Evolutionary conservation across 805 yeast genomes (phyloP).

Genomic region (Danielia oregonensis): DNA sequence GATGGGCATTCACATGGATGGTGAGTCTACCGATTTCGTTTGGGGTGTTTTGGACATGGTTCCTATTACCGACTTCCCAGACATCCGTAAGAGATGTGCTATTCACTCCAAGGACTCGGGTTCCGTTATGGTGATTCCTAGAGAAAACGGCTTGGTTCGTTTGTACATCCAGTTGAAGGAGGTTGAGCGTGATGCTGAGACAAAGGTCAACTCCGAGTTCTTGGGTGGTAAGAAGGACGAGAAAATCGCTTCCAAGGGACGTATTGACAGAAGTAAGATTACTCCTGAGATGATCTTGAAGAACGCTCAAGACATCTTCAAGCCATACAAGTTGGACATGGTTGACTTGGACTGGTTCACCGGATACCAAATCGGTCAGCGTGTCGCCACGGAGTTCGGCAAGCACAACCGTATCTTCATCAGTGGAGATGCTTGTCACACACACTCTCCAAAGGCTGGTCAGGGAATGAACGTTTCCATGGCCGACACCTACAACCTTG

Average conservation of each 20-base stretch:
- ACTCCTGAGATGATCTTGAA: slow-evolving; percentile 24
- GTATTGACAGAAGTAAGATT: slow-evolving; percentile 28
- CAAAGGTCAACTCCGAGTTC: neutral
- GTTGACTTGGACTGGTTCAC: slow-evolving; percentile 24
- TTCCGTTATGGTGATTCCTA: slow-evolving; percentile 30
- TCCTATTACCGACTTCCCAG: slow-evolving; percentile 33
- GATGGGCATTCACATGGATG: slow-evolving; percentile 28
- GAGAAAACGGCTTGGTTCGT: slow-evolving; percentile 29
- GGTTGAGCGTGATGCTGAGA: neutral
- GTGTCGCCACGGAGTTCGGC: slow-evolving; percentile 15
- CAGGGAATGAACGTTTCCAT: slow-evolving; percentile 30
- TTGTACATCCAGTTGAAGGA: slow-evolving; percentile 25
- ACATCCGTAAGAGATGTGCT: slow-evolving; percentile 28
- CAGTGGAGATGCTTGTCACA: slow-evolving; percentile 28
- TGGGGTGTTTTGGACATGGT: slow-evolving; percentile 36
- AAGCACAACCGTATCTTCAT: slow-evolving; percentile 24
- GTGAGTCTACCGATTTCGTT: slow-evolving; percentile 30
- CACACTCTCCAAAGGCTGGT: slow-evolving; percentile 32
- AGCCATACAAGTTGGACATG: slow-evolving; percentile 23
- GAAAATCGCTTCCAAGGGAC: slow-evolving; percentile 6
- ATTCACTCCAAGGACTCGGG: slow-evolving; percentile 29
- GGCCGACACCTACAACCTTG: slow-evolving; percentile 24
- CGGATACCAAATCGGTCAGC: slow-evolving; percentile 32
- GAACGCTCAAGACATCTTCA: slow-evolving; percentile 12
- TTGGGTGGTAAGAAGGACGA: neutral